Base-by-base conservation (phyloP, 2,329 filamentous ascomycete genomes). In the Penicillium sp. region DNA sequence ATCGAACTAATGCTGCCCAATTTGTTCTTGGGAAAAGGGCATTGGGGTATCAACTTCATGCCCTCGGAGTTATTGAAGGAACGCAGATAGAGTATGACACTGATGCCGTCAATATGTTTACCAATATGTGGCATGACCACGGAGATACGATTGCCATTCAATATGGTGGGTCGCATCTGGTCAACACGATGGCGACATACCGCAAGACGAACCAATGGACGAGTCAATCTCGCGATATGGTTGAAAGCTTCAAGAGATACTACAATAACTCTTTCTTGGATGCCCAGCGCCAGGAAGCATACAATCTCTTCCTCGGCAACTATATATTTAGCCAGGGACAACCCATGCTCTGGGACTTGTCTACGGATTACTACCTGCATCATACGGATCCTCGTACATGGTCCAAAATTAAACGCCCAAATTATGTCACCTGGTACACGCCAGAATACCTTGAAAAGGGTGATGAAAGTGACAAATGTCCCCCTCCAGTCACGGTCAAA, bases 141-240 rank as follows among this genome's bases (percentile, higher is more conserved):
- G 94, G 94, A 57, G 94, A 99, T 71, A 97, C 92, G 3, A 97
- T 99, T 66, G 94, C 94, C 1, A 89, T 97, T 54, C 94, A 99
- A 70, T 99, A 99, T 65, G 94, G 94, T 56, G 94, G 94, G 9
- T 97, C 92, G 2, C 94, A 99, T 72, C 82, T 99, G 0, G 94
- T 99, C 65, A 99, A 99, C 70, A 99, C 94, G 0, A 97, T 99
- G 92, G 92, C 96, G 63, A 99, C 94, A 4, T 99, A 99, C 71
- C 89, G 94, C 57, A 97, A 97, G 74, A 96, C 97, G 71, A 97
- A 97, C 64, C 93, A 97, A 71, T 99, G 94, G 94, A 96, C 91
- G 23, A 96, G 91, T 65, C 91, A 96, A 71, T 97, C 93, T 2
- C 84, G 94, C 63, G 94, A 99, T 71, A 97, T 99, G 93, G 92